Conservation (phyloP, 2,329 filamentous ascomycete genomes). For the Colletotrichum spinosum region DNA sequence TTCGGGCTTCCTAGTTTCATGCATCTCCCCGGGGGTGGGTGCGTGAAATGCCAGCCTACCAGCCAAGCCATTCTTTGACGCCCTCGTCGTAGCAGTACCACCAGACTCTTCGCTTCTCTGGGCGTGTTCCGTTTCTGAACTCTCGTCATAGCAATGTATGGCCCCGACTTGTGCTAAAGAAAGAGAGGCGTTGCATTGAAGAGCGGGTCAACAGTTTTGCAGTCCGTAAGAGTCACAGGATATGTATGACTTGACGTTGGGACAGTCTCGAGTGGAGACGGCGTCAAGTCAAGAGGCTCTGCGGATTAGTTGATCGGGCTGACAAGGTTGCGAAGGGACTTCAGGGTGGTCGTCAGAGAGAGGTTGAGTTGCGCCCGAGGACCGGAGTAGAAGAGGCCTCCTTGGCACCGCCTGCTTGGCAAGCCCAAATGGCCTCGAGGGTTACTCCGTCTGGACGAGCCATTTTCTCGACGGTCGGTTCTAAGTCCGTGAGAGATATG, state of each 20-base stretch:
- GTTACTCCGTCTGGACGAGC: slow-evolving; percentile 25
- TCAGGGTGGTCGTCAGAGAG: not conserved
- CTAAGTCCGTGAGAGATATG: not conserved
- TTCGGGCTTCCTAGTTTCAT: slow-evolving; percentile 30
- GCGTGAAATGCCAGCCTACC: slow-evolving; percentile 8
- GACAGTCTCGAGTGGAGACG: slow-evolving; percentile 31
- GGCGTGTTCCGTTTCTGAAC: not conserved
- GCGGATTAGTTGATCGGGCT: slow-evolving; percentile 7
- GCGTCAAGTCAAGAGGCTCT: slow-evolving; percentile 25
- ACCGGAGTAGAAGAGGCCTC: slow-evolving; percentile 6
- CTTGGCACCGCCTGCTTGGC: slow-evolving; percentile 3
- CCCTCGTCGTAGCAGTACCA: slow-evolving; percentile 3
- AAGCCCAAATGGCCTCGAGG: slow-evolving; percentile 1
- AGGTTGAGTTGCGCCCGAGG: not conserved
- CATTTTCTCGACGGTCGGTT: not conserved
- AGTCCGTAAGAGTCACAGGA: not conserved
- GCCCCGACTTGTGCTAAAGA: slow-evolving; percentile 8
- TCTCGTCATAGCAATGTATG: not conserved
- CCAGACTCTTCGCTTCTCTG: slow-evolving; percentile 2
- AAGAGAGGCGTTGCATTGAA: not conserved
- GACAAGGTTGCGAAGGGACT: not conserved
- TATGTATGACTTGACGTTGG: slow-evolving; percentile 24
- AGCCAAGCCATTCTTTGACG: slow-evolving; percentile 8
- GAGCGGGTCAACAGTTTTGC: not conserved
- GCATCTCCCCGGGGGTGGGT: slow-evolving; percentile 10